Base-by-base conservation (phyloP, 352 stramenopile species). In the Phytophthora nicotianae region DNA sequence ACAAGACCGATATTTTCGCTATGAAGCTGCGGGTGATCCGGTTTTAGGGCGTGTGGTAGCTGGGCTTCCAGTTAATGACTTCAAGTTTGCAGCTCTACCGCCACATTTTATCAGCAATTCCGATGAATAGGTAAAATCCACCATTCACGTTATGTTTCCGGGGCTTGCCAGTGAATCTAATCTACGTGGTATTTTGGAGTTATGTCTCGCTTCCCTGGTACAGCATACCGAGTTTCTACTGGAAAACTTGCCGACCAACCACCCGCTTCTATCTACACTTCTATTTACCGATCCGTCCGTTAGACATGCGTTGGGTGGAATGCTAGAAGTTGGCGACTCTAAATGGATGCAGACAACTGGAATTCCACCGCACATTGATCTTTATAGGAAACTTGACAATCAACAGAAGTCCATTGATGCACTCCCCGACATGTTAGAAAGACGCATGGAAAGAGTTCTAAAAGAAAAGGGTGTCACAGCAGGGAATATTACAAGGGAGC, bases 191-290 rank as follows among this genome's bases (percentile, higher is more conserved):
- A 29, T 65, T 45, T 33, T 54, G 17, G 10, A 13, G n/a, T 7
- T 58, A 9, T 58, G 41, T 21, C 37, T 65, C 2, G 38, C 57
- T 4, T 58, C 27, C 2, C 27, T 58, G 7, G 48, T 43, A 3
- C 42, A 53, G 9, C 57, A 53, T 8, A 20, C 24, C 16, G 11
- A 46, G 1, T 48, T 33, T 48, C 5, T 58, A 0, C n/a, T n/a
- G 7, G 16, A 37, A 2, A 23, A 37, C 1, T 38, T 65, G 7
- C 27, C 47, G 3, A 38, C 0, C 3, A 52, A 20, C 11, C 49
- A 55, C 14, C 17, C 49, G 4, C 35, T 65, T 1, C 21, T 21
- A 7, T 63, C 55, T 13, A 42, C 48, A 0, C 10, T 11, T 21
- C 0, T 59, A 14, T 53, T 58, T 9, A 29, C 38, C 11, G 23